Base-by-base conservation (phyloP, 306 rosid genomes). In the Lagenaria siceraria region DNA sequence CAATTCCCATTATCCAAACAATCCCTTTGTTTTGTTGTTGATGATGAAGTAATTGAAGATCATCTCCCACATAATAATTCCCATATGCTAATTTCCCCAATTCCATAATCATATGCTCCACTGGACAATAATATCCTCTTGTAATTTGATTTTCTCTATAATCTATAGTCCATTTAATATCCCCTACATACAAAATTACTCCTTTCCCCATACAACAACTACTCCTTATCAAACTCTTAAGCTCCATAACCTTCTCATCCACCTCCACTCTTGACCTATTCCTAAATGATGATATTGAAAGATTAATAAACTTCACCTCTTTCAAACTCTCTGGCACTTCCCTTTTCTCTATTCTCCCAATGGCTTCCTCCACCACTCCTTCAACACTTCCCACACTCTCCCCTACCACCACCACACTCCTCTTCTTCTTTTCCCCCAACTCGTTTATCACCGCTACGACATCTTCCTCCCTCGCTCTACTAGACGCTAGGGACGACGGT, bases 81-180 rank as follows among this genome's bases (percentile, higher is more conserved):
- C 87, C 83, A 81, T 62, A 79, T 48, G 88, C 91, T 79, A 96
- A 38, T 82, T 89, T 92, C 77, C 97, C 99, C 15, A 96, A 83
- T 90, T 96, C 99, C 88, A 80, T 83, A 29, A 89, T 76, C 88
- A 87, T 82, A 84, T 96, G 92, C 77, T 96, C 99, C 79, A 90
- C 86, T 0, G 96, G 87, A 78, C 91, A 92, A 69, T 90, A 92
- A 55, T 77, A 87, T 8, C 58, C 87, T 55, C 89, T 80, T 60
- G 85, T 4, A 33, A 33, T 87, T 83, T 86, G 80, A 15, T 77
- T 51, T n/a, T 61, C 80, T 61, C 84, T 81, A 79, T 87, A 85
- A 58, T 92, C 96, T 36, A 82, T 80, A 6, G 85, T 75, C 92
- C 92, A 96, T 77, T 88, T 87, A 40, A 96, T 96, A 85, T 96